These are phyloP conservation scores for Cetradonia linearis DNA, from an alignment of 495 filamentous ascomycete genomes.

Conservation along the genomic window DNA sequence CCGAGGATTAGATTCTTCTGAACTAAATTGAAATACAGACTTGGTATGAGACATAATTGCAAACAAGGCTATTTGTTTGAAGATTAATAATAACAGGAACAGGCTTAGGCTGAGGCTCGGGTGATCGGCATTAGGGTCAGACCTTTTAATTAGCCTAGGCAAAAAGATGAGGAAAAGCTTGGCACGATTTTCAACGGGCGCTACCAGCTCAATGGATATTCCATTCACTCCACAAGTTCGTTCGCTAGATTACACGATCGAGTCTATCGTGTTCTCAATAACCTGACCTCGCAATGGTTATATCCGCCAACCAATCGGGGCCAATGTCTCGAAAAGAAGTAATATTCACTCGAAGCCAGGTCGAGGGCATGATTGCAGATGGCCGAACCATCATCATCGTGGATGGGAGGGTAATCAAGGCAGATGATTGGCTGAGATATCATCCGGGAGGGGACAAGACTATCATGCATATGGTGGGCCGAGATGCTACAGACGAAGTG, in stretches of 20 bases:
- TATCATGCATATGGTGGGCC: slow-evolving; percentile 89
- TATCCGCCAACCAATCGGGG: slow-evolving; percentile 1
- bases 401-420: slow-evolving; percentile 70
- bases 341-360: slow-evolving; percentile 57
- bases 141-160: too few relatives aligned
- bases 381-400: slow-evolving; percentile 75
- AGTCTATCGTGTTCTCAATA: slow-evolving; percentile 4
- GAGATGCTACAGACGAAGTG: slow-evolving; percentile 94
- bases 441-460: slow-evolving; percentile 91
- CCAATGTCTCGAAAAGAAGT: slow-evolving; percentile 37
- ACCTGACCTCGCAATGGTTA: slow-evolving; percentile 14
- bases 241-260: not conserved
- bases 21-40: not conserved
- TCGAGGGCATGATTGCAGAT: slow-evolving; percentile 80
- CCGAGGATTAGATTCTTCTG: too few relatives aligned
- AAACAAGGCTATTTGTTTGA: not conserved
- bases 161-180: too few relatives aligned
- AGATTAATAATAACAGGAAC: not conserved
- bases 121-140: slow-evolving; percentile 10
- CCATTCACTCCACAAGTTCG: not conserved
- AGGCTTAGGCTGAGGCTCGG: not conserved
- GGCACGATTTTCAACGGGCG: not conserved
- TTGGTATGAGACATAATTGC: not conserved
- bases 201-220: not conserved
- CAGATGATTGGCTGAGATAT: slow-evolving; percentile 76